These are phyloP conservation scores for Ganoderma resinaceum DNA, from an alignment of 1,284 basidiomycete genomes.

Conservation along the genomic window DNA sequence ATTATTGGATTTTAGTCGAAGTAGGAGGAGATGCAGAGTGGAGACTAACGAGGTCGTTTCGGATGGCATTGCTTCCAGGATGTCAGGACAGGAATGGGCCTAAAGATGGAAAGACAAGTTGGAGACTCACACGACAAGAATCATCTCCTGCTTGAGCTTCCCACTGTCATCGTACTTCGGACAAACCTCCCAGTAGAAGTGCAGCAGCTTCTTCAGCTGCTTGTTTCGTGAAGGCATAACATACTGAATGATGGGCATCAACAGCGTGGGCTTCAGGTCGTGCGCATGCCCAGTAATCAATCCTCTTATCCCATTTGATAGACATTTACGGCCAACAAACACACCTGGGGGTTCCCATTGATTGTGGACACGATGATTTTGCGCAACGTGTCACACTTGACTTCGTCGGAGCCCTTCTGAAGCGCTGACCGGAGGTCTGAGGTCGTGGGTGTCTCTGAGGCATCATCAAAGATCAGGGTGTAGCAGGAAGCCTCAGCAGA, in stretches of 20 bases:
- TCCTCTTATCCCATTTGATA: neutral
- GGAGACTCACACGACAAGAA: conserved; percentile 89
- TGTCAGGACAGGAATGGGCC: conserved; percentile 30
- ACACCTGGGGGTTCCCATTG: conserved; percentile 89
- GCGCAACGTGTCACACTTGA: conserved; percentile 96
- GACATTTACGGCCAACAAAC: conserved; percentile 16
- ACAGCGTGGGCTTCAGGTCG: conserved; percentile 74
- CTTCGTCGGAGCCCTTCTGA: conserved; percentile 97
- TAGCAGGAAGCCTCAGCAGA: conserved; percentile 74
- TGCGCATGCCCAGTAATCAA: conserved; percentile 8
- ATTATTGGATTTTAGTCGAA: conserved; percentile 1
- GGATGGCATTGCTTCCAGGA: conserved; percentile 85
- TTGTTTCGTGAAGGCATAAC: conserved; percentile 96
- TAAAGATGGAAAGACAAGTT: neutral
- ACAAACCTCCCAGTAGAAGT: conserved; percentile 99
- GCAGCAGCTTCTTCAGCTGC: conserved; percentile 96
- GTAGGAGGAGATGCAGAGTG: neutral
- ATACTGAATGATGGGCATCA: conserved; percentile 99
- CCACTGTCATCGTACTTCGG: conserved; percentile 98
- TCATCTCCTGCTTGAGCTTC: conserved; percentile 99
- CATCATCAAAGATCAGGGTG: conserved; percentile 85
- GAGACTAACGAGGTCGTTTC: conserved; percentile 88
- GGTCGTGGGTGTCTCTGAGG: conserved; percentile 78
- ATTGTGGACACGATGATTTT: conserved; percentile 96
- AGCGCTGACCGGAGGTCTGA: conserved; percentile 88